Percentiles rank a stretch among this genome's conserved stretches.
These are phyloP conservation scores for Tolypocladium tropicale DNA, from an alignment of 2,329 filamentous ascomycete genomes.

Conservation along the genomic window DNA sequence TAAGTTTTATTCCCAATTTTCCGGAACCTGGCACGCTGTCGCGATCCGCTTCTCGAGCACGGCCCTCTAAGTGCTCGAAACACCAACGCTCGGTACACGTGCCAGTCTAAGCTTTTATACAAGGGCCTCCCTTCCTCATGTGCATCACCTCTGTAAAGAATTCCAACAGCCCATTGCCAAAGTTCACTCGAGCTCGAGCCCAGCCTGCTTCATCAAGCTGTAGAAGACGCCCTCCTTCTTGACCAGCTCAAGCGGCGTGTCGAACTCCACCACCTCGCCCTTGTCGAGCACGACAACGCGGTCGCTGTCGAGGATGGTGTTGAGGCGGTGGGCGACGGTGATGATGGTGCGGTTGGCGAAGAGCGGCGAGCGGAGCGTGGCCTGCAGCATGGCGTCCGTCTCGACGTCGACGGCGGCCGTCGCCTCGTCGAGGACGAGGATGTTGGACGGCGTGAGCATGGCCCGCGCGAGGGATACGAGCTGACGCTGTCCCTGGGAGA, in stretches of 20 bases:
- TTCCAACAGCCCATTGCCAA: background rate
- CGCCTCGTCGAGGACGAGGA: slow-evolving; percentile 92
- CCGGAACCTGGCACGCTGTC: no score
- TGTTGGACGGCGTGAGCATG: slow-evolving; percentile 90
- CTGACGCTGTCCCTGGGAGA: slow-evolving; percentile 91
- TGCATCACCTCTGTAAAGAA: background rate
- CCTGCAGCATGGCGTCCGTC: slow-evolving; percentile 57
- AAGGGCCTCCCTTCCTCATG: background rate
- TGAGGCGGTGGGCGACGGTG: slow-evolving; percentile 95
- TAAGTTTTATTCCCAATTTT: no score
- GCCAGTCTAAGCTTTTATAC: background rate
- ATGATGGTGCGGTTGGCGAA: slow-evolving; percentile 95
- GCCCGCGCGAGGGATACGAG: slow-evolving; percentile 89
- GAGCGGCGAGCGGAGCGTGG: slow-evolving; percentile 49
- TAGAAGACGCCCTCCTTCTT: slow-evolving; percentile 71
- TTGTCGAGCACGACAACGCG: slow-evolving; percentile 89
- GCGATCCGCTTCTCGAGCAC: no score
- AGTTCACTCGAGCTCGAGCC: slow-evolving; percentile 45
- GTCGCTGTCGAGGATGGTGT: slow-evolving; percentile 85
- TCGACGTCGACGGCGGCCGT: slow-evolving; percentile 67
- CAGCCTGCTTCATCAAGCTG: slow-evolving; percentile 83
- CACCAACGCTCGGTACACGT: background rate
- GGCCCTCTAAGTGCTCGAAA: background rate
- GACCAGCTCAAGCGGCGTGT: slow-evolving; percentile 70
- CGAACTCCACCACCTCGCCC: slow-evolving; percentile 86